Conservation (phyloP, 805 yeast species). For the Starmerella apis region DNA sequence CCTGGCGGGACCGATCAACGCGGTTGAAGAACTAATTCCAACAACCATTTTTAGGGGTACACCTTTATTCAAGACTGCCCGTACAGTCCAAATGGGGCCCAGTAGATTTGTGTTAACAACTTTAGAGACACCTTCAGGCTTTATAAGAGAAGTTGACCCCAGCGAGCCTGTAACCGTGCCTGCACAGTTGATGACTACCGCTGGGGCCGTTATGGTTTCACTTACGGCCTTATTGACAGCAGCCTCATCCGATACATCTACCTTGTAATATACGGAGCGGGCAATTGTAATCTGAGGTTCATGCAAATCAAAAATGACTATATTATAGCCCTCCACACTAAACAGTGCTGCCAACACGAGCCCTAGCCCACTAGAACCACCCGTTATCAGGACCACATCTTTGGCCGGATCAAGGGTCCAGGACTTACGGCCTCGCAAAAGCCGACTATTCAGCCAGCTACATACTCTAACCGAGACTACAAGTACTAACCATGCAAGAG, state of each 20-base stretch:
- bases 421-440: not conserved
- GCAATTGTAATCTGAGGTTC: constrained; percentile 16
- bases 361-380: constrained; percentile 27
- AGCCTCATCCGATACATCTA: constrained; percentile 23
- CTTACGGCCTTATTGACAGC: constrained; percentile 62
- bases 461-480: not conserved
- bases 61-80: constrained; percentile 28
- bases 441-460: constrained; percentile 2
- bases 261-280: constrained; percentile 1
- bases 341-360: constrained; percentile 23
- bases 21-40: constrained; percentile 65
- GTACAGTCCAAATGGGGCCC: constrained; percentile 54
- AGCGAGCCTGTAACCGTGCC: constrained; percentile 63
- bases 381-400: constrained; percentile 24
- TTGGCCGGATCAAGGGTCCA: constrained; percentile 5
- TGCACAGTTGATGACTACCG: constrained; percentile 75
- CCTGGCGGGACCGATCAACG: constrained; percentile 66
- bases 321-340: constrained; percentile 17
- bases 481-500: constrained; percentile 6
- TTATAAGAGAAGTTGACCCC: constrained; percentile 32
- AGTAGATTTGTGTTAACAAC: constrained; percentile 51
- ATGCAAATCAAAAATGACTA: constrained; percentile 19
- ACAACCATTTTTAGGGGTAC: constrained; percentile 45
- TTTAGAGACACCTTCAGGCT: constrained; percentile 38
- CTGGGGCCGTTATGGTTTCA: constrained; percentile 69